These are phyloP conservation scores for Pichia phayaonensis DNA, from an alignment of 805 yeast species.

Conservation along the genomic window DNA sequence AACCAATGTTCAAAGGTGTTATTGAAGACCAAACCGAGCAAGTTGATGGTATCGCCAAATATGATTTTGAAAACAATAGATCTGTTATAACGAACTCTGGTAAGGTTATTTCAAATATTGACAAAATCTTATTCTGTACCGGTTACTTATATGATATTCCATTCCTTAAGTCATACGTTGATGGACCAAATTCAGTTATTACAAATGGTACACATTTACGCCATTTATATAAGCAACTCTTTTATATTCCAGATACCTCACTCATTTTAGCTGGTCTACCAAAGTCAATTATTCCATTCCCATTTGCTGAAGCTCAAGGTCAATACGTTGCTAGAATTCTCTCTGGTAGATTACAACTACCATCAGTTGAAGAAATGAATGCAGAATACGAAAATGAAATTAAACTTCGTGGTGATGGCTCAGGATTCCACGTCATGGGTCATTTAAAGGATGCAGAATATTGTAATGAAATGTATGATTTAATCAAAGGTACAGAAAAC, in stretches of 20 bases:
- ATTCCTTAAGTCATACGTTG: slow-evolving; percentile 36
- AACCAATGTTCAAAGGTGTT: slow-evolving; percentile 25
- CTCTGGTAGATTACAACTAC: slow-evolving; percentile 37
- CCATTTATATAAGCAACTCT: slow-evolving; percentile 38
- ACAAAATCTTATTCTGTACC: slow-evolving; percentile 59
- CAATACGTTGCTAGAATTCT: slow-evolving; percentile 34
- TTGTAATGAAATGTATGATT: slow-evolving; percentile 37
- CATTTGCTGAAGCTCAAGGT: slow-evolving; percentile 43
- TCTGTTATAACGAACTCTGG: slow-evolving; percentile 45
- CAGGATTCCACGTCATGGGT: slow-evolving; percentile 43
- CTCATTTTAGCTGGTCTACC: slow-evolving; percentile 36
- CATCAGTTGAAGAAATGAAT: slow-evolving; percentile 31
- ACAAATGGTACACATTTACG: slow-evolving; percentile 32
- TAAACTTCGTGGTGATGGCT: slow-evolving; percentile 38
- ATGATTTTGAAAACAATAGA: slow-evolving; percentile 21
- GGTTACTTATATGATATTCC: slow-evolving; percentile 68
- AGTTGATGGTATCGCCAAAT: slow-evolving; percentile 21
- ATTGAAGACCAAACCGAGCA: slow-evolving; percentile 19
- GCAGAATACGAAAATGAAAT: slow-evolving; percentile 28
- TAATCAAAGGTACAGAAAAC: slow-evolving; percentile 29
- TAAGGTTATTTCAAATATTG: slow-evolving; percentile 37
- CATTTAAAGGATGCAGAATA: slow-evolving; percentile 56
- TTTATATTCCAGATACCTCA: slow-evolving; percentile 40
- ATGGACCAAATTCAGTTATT: slow-evolving; percentile 21
- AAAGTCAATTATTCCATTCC: slow-evolving; percentile 42